These are phyloP conservation scores for Colletotrichum karsti DNA, from an alignment of 2,329 filamentous ascomycete genomes.

Conservation along the genomic window DNA sequence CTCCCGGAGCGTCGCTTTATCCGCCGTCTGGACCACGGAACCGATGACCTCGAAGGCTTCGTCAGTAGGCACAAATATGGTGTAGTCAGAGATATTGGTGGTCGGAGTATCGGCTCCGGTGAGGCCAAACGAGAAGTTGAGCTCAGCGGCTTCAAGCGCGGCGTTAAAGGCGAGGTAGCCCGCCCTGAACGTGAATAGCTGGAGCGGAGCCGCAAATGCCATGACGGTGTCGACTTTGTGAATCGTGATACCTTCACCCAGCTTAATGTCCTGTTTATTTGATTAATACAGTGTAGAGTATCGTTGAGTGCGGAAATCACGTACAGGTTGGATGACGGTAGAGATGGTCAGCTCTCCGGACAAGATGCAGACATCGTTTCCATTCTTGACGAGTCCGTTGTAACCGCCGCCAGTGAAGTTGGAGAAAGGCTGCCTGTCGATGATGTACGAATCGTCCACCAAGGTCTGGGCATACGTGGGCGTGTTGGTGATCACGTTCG, in stretches of 20 bases:
- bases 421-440: constrained; percentile 42
- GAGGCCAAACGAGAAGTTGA: constrained; percentile 36
- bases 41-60: constrained; percentile 70
- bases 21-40: constrained; percentile 35
- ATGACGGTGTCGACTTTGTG: constrained; percentile 40
- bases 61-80: constrained; percentile 83
- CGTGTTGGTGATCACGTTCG: constrained; percentile 36
- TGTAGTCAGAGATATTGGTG: constrained; percentile 62
- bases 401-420: constrained; percentile 47
- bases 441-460: constrained; percentile 39
- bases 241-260: constrained; percentile 38
- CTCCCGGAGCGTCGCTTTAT: constrained; percentile 34
- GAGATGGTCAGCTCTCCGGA: constrained; percentile 42
- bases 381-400: constrained; percentile 42
- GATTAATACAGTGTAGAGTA: not conserved
- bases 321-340: constrained; percentile 41
- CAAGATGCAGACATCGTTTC: constrained; percentile 39
- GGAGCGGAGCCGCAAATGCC: constrained; percentile 38
- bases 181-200: constrained; percentile 38
- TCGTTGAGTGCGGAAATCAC: not conserved
- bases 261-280: constrained; percentile 35
- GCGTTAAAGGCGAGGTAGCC: constrained; percentile 39
- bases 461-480: constrained; percentile 41
- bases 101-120: constrained; percentile 28
- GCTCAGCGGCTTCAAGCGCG: constrained; percentile 36